Evolutionary conservation across 108 stramenopile species (phyloP), one percentile per base, ranked within the genome.

Genomic region (Schizochytrium sp.): DNA sequence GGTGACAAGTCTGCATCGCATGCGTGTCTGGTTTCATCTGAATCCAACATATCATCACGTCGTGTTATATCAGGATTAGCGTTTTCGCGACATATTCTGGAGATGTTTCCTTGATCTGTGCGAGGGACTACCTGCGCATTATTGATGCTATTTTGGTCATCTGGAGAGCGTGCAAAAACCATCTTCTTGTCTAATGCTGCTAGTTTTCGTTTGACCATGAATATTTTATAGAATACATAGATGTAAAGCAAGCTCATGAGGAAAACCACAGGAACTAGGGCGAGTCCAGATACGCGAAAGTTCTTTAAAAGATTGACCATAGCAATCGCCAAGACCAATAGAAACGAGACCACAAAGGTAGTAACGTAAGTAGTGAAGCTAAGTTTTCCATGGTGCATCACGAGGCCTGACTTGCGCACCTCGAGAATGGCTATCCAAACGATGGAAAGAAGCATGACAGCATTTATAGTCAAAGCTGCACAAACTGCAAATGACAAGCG

Each of bases 321-420:
- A 42, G 61, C 61, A 7, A 64, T 42, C 41, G 42, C 61, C 42
- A 64, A 42, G 42, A 64, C 61, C 2, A 64, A 64, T 42, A 64
- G 61, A 4, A 64, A 7, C 19, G 61, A 64, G 12, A 42, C 42
- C 41, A 13, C 38, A 0, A 10, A 64, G 61, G 61, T 42, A 13
- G 42, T 64, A 42, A n/a, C 8, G 61, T 64, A 64, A 42, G 61
- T 64, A 4, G 61, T 38, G 41, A 5, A 42, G 61, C 61, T 64
- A 4, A 64, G 61, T 10, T 42, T 38, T 0, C 61, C 61, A 28
- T 28, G 28, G 61, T 64, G 8, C 61, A 64, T 64, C 5, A 64
- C 61, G 61, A 64, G 61, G 61, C 61, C 61, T 42, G 61, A 64
- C 61, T 64, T 64, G 61, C 61, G 61, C 8, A 42, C 61, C 61